Evolutionary conservation across 495 filamentous ascomycete genomes (phyloP).

Genomic region (Lineolata rhizophorae): DNA sequence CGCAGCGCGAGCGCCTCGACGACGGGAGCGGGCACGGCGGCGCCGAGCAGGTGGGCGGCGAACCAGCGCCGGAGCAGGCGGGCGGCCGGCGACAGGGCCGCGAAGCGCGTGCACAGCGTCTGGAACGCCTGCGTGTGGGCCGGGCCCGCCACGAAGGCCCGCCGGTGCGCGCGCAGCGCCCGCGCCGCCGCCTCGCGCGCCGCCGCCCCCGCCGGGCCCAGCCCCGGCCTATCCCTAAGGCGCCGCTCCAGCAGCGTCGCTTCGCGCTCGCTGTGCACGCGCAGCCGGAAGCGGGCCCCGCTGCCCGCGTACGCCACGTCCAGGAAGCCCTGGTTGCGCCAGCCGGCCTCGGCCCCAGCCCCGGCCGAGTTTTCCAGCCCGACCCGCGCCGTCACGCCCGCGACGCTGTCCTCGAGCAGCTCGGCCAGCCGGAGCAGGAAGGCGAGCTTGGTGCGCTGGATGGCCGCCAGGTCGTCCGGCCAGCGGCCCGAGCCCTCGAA

Average conservation of each 20-base stretch:
- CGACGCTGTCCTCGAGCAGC: conserved; percentile 31
- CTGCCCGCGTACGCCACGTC: conserved; percentile 46
- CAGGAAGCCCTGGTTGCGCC: conserved; percentile 62
- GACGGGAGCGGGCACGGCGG: conserved; percentile 55
- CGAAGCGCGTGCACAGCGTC: conserved; percentile 59
- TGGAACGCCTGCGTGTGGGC: conserved; percentile 61
- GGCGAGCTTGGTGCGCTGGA: conserved; percentile 83
- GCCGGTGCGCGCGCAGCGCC: conserved; percentile 47
- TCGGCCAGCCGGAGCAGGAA: conserved; percentile 68
- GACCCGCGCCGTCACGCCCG: conserved; percentile 28
- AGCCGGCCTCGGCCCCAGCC: conserved; percentile 13
- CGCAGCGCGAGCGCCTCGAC: conserved; percentile 60
- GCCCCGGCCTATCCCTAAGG: conserved; percentile 50
- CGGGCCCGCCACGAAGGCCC: conserved; percentile 46
- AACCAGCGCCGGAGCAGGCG: conserved; percentile 88
- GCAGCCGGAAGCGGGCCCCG: conserved; percentile 42
- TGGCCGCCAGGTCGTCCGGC: conserved; percentile 76
- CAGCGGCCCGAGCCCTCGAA: conserved; percentile 88
- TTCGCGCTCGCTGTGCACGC: conserved; percentile 69
- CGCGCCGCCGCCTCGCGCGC: conserved; percentile 41
- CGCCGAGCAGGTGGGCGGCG: conserved; percentile 51
- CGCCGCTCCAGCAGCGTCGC: conserved; percentile 54
- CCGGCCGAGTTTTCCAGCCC: conserved; percentile 58
- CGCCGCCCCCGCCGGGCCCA: conserved; percentile 32
- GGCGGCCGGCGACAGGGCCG: conserved; percentile 61